Base-by-base conservation (phyloP, 768 basidiomycete genomes). In the Lenzites betulinus region DNA sequence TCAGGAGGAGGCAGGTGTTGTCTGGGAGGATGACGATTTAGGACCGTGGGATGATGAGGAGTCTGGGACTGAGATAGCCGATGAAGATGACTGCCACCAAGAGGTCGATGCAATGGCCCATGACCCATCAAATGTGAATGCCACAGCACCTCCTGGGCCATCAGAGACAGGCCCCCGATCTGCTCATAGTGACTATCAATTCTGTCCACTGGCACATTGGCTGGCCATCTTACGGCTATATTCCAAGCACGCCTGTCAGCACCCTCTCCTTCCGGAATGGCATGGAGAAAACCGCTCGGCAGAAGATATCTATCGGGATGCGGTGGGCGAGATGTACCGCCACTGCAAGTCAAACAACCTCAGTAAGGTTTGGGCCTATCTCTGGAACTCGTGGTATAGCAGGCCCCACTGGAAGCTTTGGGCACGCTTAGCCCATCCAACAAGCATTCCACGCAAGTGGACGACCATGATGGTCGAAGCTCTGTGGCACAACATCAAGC, bases 331-430 rank as follows among this genome's bases (percentile, higher is more conserved):
- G n/a, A 39, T 30, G 52, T 43, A 54, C n/a, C 13, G 11, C 16
- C 22, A 39, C 11, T 41, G 39, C 39, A 8, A 28, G 28, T 12
- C 22, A 7, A 54, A 39, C 36, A 39, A 42, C 22, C 38, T 41
- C 28, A 20, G 15, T 12, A 26, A 49, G 26, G 68, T 68, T 20
- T 73, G 69, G 70, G 71, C 69, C 7, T 71, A 73, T 58, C 23
- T 73, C 28, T 73, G 72, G 70, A 71, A 68, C 43, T 56, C 60
- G 9, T 73, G 73, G 73, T 74, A 72, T 60, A 54, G 56, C 11
- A 67, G 61, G 22, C 51, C 64, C 12, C 69, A 66, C 49, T 74
- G 73, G 72, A 23, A 13, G 7, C 62, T 71, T 7, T 69, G 68
- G 68, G 59, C 66, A 2, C 62, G 62, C 7, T 54, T 62, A 5